Evolutionary conservation across 768 basidiomycete species (phyloP).

Genomic region (Amyloporia xantha): DNA sequence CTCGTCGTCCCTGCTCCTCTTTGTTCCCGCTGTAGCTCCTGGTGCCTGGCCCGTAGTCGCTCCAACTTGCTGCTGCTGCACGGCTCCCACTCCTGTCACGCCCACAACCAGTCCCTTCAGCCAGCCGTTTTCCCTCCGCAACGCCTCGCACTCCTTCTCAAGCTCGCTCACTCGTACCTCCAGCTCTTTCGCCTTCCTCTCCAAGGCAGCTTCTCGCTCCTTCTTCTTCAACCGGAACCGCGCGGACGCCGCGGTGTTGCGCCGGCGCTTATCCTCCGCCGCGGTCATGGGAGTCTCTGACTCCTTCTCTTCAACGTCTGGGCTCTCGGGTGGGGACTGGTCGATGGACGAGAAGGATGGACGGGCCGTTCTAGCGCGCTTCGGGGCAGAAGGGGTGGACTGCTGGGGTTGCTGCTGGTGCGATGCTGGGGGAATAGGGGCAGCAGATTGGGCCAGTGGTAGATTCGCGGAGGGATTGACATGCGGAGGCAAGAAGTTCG

Average conservation of each 20-base stretch:
- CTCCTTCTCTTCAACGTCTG: conserved; percentile 24
- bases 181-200: conserved; percentile 79
- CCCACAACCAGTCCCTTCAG: conserved; percentile 85
- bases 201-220: conserved; percentile 86
- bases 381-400: conserved; percentile 26
- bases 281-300: conserved; percentile 33
- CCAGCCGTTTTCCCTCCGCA: conserved; percentile 89
- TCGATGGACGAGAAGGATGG: conserved; percentile 13
- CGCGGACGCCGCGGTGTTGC: conserved; percentile 90
- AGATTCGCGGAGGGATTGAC: not conserved
- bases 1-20: conserved; percentile 4
- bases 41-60: not conserved
- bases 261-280: conserved; percentile 85
- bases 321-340: conserved; percentile 24
- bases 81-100: conserved; percentile 64
- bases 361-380: conserved; percentile 44
- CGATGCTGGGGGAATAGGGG: not conserved
- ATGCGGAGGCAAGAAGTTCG: conserved; percentile 20
- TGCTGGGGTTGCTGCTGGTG: conserved; percentile 1
- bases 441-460: not conserved
- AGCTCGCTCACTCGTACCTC: conserved; percentile 73
- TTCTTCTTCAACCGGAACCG: conserved; percentile 96
- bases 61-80: conserved; percentile 17
- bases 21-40: not conserved
- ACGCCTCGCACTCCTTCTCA: conserved; percentile 85